These are phyloP conservation scores for Lyophyllum shimeji DNA, from an alignment of 768 basidiomycete species.

Conservation along the genomic window DNA sequence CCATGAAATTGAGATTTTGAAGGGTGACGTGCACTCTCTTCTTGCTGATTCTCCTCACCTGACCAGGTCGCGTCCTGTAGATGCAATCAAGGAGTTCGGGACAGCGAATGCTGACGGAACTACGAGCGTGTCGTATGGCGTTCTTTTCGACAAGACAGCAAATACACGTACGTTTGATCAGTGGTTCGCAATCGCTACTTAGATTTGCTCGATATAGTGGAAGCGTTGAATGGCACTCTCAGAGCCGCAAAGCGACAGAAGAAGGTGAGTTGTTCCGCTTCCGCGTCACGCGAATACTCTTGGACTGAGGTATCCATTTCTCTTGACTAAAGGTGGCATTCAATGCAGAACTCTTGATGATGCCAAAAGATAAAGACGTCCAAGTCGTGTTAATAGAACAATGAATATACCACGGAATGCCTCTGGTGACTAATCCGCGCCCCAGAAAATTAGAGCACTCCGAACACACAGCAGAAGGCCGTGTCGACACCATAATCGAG, in stretches of 20 bases:
- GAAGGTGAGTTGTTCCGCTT: constrained; percentile 31
- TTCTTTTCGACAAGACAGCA: constrained; percentile 47
- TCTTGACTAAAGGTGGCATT: constrained; percentile 35
- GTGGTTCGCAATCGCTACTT: background rate
- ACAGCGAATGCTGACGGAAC: constrained; percentile 36
- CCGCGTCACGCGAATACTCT: background rate
- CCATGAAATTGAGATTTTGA: constrained; percentile 36
- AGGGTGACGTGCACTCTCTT: constrained; percentile 19
- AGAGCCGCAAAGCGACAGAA: constrained; percentile 46
- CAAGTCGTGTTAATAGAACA: constrained; percentile 39
- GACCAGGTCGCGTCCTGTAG: constrained; percentile 18
- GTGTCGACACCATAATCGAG: no score
- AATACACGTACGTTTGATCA: constrained; percentile 34
- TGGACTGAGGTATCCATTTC: background rate
- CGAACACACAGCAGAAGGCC: no score
- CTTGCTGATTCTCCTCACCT: background rate
- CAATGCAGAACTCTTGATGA: constrained; percentile 47
- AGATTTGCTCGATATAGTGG: constrained; percentile 30
- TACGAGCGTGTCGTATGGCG: constrained; percentile 38
- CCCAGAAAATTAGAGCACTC: no score
- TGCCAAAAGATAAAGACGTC: constrained; percentile 50
- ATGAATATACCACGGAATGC: constrained; percentile 3
- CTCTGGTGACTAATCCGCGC: background rate
- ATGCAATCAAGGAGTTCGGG: constrained; percentile 45
- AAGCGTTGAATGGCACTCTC: constrained; percentile 49